phyloP scores from a whole-genome alignment of 768 basidiomycete genomes.

The Naganishia kalamii region DNA sequence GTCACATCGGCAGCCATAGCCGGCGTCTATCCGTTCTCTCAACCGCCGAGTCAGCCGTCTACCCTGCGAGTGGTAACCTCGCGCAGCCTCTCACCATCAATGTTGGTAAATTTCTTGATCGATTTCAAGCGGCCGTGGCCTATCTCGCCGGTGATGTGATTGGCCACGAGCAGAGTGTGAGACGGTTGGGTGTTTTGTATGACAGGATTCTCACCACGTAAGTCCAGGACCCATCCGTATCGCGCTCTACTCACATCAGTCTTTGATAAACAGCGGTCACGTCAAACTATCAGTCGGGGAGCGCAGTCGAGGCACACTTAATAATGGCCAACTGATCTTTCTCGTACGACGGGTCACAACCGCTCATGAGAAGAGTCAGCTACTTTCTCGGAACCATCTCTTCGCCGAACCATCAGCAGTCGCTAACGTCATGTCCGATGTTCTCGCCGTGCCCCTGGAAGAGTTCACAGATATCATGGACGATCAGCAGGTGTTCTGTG shows the following conservation, averaged over 20 bases:
- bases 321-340: slow-evolving; percentile 47
- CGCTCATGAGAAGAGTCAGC: slow-evolving; percentile 34
- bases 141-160: slow-evolving; percentile 37
- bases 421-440: slow-evolving; percentile 36
- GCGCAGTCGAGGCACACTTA: slow-evolving; percentile 32
- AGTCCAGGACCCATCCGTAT: slow-evolving; percentile 13
- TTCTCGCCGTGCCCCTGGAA: slow-evolving; percentile 39
- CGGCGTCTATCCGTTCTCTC: slow-evolving; percentile 28
- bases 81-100: slow-evolving; percentile 19
- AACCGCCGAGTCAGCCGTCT: slow-evolving; percentile 24
- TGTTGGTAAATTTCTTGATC: slow-evolving; percentile 42
- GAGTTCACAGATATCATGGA: slow-evolving; percentile 40
- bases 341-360: slow-evolving; percentile 41
- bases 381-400: slow-evolving; percentile 41
- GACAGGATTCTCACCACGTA: slow-evolving; percentile 47
- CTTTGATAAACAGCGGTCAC: slow-evolving; percentile 5
- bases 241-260: too few species aligned
- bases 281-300: slow-evolving; percentile 20
- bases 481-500: slow-evolving; percentile 38
- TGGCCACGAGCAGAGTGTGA: slow-evolving; percentile 35
- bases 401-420: slow-evolving; percentile 44
- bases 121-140: slow-evolving; percentile 35
- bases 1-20: not conserved
- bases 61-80: not conserved
- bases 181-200: slow-evolving; percentile 44